Evolutionary conservation across 2,329 filamentous ascomycete genomes (phyloP), one percentile per base, ranked within the genome.

Genomic region (Ascochyta viciae-villosae): DNA sequence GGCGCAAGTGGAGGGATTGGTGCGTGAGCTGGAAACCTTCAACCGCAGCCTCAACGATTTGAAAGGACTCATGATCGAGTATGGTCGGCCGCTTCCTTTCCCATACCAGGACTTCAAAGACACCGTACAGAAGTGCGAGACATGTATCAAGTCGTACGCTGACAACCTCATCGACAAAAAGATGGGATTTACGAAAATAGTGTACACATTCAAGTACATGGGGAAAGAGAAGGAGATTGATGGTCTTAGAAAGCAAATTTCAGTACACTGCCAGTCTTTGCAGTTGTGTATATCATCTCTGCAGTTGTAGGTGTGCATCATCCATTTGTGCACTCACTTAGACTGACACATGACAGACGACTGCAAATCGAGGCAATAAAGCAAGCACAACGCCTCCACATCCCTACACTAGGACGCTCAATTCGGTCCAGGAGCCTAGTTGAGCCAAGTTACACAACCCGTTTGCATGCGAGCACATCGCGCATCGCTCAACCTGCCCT

Each of bases 151-250:
- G 38, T 66, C 69, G 0, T 74, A 73, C 49, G 58, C 63, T 6
- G 65, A 66, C 13, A 62, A 73, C 35, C 57, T 74, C 6, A 64
- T 74, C 19, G 71, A 72, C 50, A 68, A 62, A 51, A 69, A 60
- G 54, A 74, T 72, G 68, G 64, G 61, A 5, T n/a, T 68, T 10
- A 67, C 62, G 44, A 74, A 72, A 47, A 58, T 73, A 29, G 38
- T 64, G 8, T 72, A 68, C 27, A 72, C 65, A 6, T 65, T 74
- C 49, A 65, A 64, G 44, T 74, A 71, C 31, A 74, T 74, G 45
- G 69, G 69, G 1, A 72, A 70, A 57, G 70, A 74, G 54, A 73
- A 71, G 35, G 70, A 74, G 45, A 66, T 74, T 15, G 65, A 71
- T 23, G 61, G 64, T 2, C 50, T 73, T 23, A 59, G 69, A 9